Percentiles rank a stretch among this genome's conserved stretches.
Conservation (phyloP, 495 filamentous ascomycete species). For the Articulospora tetracladia region DNA sequence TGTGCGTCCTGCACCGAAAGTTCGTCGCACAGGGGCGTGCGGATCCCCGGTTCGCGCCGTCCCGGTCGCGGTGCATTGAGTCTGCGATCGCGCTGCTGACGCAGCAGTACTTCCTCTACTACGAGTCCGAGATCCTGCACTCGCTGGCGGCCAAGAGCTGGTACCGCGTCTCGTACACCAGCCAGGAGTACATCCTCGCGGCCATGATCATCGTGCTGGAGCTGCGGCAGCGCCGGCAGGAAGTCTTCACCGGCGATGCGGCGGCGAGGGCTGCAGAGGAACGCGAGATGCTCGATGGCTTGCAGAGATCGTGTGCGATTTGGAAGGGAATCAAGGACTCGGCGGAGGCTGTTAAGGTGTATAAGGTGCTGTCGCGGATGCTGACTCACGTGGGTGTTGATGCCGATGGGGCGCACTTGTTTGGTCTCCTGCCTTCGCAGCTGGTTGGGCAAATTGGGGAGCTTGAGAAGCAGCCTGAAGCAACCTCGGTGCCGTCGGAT, state of each 20-base stretch:
- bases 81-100: conserved; percentile 21
- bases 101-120: conserved; percentile 13
- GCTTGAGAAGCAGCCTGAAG: background rate
- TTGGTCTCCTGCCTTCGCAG: background rate
- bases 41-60: conserved; percentile 16
- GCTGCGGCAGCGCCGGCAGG: conserved; percentile 39
- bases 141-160: background rate
- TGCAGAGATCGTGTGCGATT: conserved; percentile 6
- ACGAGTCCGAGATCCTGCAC: background rate
- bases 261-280: background rate
- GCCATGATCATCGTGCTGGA: conserved; percentile 85
- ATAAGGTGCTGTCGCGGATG: conserved; percentile 14
- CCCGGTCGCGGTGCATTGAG: conserved; percentile 21
- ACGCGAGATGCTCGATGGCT: background rate
- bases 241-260: background rate
- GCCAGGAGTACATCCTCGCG: conserved; percentile 81
- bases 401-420: background rate
- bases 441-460: background rate
- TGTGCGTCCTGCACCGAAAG: conserved; percentile 69
- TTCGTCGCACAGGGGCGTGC: conserved; percentile 53
- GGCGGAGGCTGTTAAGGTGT: conserved; percentile 9
- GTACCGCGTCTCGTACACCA: conserved; percentile 68
- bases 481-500: background rate
- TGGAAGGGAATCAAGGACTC: conserved; percentile 8
- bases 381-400: background rate